phyloP scores from a whole-genome alignment of 176 grass and related monocot genomes.

The Zizania latifolia region DNA sequence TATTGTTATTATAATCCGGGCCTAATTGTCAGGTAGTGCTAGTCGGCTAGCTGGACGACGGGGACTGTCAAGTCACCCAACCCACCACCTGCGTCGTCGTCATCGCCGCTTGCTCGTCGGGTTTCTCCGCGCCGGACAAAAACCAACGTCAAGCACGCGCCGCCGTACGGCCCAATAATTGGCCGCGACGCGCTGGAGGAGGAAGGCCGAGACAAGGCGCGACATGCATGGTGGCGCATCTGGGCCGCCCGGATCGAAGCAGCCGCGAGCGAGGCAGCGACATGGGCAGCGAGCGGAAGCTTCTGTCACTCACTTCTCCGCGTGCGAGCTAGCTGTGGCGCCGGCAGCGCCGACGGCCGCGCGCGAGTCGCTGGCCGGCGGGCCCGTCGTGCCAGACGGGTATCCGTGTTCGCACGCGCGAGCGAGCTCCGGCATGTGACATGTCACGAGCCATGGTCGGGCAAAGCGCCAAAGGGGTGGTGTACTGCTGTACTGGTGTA shows the following conservation, averaged over 20 bases:
- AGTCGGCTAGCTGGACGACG: not conserved
- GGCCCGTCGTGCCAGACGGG: no score
- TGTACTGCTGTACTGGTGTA: not conserved
- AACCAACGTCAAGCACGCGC: not conserved
- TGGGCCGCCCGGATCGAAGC: no score
- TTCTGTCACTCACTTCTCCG: no score
- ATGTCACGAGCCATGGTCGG: conserved; percentile 31
- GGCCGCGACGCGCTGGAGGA: not conserved
- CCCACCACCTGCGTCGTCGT: not conserved
- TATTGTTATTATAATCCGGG: no score
- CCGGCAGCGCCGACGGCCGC: no score
- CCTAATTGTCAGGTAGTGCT: not conserved
- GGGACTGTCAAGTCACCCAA: not conserved
- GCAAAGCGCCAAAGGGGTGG: not conserved
- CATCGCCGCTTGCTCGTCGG: not conserved
- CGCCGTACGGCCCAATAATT: not conserved
- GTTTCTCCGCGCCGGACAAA: not conserved
- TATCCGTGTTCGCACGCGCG: no score
- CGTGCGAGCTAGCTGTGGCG: no score
- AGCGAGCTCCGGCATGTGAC: conserved; percentile 3
- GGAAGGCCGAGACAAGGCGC: no score
- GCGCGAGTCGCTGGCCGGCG: no score
- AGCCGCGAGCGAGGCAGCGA: no score
- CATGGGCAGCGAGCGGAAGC: no score
- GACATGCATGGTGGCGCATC: no score